These are phyloP conservation scores for Salvia rosmarinus DNA, from an alignment of 257 asterid genomes.

Conservation along the genomic window DNA sequence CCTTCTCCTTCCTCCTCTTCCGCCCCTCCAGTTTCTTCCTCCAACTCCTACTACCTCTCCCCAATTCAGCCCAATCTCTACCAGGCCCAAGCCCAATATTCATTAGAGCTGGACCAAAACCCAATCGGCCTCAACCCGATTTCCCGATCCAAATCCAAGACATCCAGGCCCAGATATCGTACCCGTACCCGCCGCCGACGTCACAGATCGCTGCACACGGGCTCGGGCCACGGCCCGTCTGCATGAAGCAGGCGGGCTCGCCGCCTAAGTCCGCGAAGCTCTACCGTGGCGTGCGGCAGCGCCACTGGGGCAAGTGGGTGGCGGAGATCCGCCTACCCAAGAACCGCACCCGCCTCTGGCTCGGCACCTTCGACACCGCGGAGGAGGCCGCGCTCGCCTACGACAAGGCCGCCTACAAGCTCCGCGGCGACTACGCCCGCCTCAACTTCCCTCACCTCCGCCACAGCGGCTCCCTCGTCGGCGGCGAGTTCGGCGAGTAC, in stretches of 20 bases:
- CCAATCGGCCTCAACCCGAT: slow-evolving; percentile 55
- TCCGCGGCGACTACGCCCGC: slow-evolving; percentile 82
- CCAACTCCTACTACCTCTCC: slow-evolving; percentile 37
- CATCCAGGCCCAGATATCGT: slow-evolving; percentile 55
- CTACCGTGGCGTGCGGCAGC: slow-evolving; percentile 96
- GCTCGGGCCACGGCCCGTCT: slow-evolving; percentile 60
- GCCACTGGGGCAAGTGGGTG: slow-evolving; percentile 99
- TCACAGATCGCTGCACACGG: too few relatives aligned
- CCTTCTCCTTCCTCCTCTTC: slow-evolving; percentile 12
- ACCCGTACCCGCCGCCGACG: slow-evolving; percentile 13
- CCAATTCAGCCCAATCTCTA: slow-evolving; percentile 35
- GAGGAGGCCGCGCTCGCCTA: slow-evolving; percentile 98
- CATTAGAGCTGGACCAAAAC: slow-evolving; percentile 44
- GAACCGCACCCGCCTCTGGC: slow-evolving; percentile 93
- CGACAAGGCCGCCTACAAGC: slow-evolving; percentile 93
- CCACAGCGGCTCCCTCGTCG: slow-evolving; percentile 70
- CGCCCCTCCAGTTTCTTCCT: slow-evolving; percentile 39
- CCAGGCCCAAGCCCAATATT: slow-evolving; percentile 36
- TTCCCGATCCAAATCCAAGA: slow-evolving; percentile 56
- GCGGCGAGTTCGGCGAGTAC: slow-evolving; percentile 80
- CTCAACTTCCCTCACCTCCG: slow-evolving; percentile 87
- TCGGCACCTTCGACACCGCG: slow-evolving; percentile 92
- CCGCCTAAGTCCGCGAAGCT: slow-evolving; percentile 83
- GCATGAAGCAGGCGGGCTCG: slow-evolving; percentile 63
- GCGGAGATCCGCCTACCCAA: slow-evolving; percentile 94